Evolutionary conservation across 192 early-diverging fungal genomes (phyloP).

Genomic region (Entomortierella parvispora): DNA sequence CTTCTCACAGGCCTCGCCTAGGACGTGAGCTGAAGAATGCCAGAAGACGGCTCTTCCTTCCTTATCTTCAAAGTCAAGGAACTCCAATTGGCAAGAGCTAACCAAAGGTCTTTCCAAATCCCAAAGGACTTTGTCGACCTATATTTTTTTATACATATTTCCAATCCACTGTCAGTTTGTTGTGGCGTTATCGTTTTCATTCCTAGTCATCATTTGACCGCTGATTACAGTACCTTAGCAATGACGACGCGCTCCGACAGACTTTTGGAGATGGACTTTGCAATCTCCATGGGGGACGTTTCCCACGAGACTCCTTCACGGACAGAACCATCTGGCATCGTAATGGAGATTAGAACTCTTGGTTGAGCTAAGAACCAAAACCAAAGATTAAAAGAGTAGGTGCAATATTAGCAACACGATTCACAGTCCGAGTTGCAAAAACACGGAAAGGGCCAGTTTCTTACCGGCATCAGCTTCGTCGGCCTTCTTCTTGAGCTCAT

Average conservation of each 20-base stretch:
- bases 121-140: slow-evolving; percentile 84
- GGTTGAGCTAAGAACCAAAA: slow-evolving; percentile 67
- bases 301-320: slow-evolving; percentile 89
- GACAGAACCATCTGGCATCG: slow-evolving; percentile 83
- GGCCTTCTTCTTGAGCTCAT: slow-evolving; percentile 36
- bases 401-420: neutral
- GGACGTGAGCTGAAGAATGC: slow-evolving; percentile 97
- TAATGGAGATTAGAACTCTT: slow-evolving; percentile 78
- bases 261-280: slow-evolving; percentile 86
- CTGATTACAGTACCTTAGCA: slow-evolving; percentile 77
- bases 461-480: slow-evolving; percentile 33
- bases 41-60: slow-evolving; percentile 96
- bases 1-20: slow-evolving; percentile 96
- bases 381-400: neutral
- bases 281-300: slow-evolving; percentile 95
- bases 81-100: slow-evolving; percentile 76
- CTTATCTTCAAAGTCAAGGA: slow-evolving; percentile 94
- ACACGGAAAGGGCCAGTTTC: too few relatives aligned
- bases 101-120: slow-evolving; percentile 91
- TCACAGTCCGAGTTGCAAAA: neutral
- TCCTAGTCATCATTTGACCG: too few relatives aligned
- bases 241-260: slow-evolving; percentile 93
- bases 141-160: too few relatives aligned
- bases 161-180: too few relatives aligned
- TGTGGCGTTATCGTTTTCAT: too few relatives aligned